These are phyloP conservation scores for Elaeis oleifera DNA, from an alignment of 202 grass and related monocot species.

Conservation along the genomic window DNA sequence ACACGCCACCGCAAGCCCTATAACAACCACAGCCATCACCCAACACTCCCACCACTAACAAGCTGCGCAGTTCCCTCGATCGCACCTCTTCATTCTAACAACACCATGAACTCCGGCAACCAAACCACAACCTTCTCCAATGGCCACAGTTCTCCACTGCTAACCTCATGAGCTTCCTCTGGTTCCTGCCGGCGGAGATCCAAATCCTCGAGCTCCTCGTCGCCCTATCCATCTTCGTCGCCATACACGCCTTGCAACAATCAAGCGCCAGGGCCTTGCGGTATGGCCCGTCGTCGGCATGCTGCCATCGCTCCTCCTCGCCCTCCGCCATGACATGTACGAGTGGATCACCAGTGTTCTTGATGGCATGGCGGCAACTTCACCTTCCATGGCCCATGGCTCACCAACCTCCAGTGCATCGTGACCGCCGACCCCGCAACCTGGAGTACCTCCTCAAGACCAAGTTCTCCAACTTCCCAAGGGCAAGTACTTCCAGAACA, in stretches of 20 bases:
- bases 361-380: conserved; percentile 58
- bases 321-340: conserved; percentile 69
- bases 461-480: conserved; percentile 73
- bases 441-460: conserved; percentile 96
- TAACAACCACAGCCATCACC: conserved; percentile 5
- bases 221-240: conserved; percentile 62
- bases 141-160: not conserved
- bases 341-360: conserved; percentile 87
- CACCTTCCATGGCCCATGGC: conserved; percentile 64
- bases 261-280: conserved; percentile 48
- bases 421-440: conserved; percentile 85
- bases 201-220: conserved; percentile 52
- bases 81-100: not conserved
- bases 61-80: not conserved
- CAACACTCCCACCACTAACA: conserved; percentile 3
- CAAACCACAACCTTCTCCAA: not conserved
- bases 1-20: conserved; percentile 30
- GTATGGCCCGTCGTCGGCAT: conserved; percentile 85
- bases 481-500: conserved; percentile 76
- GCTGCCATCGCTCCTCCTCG: conserved; percentile 75
- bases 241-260: conserved; percentile 61
- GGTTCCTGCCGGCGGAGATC: conserved; percentile 46
- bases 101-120: conserved; percentile 20
- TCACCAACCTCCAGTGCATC: conserved; percentile 85
- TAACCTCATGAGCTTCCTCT: conserved; percentile 2